Evolutionary conservation across 805 yeast genomes (phyloP).

Genomic region (Yarrowia sp.): DNA sequence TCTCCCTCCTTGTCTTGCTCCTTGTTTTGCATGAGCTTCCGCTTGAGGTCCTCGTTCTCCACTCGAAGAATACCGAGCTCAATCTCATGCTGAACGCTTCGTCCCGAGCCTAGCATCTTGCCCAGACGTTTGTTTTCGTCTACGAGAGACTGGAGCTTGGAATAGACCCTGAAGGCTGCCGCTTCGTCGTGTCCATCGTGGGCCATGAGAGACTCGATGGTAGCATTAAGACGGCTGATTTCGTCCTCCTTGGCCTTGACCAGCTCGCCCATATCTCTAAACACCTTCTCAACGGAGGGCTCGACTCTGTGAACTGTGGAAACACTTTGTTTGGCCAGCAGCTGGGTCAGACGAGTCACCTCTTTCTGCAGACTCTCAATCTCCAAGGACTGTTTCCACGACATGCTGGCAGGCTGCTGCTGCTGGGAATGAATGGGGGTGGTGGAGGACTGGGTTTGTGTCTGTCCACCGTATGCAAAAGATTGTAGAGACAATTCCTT

Average conservation of each 20-base stretch:
- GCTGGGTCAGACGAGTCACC: background rate
- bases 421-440: background rate
- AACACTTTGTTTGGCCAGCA: background rate
- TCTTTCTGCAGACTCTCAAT: slow-evolving; percentile 1
- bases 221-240: background rate
- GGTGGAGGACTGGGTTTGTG: background rate
- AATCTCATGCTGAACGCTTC: background rate
- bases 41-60: background rate
- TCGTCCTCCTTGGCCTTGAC: slow-evolving; percentile 5
- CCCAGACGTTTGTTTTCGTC: background rate
- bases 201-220: background rate
- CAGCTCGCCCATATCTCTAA: background rate
- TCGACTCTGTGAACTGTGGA: background rate
- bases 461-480: background rate
- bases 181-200: background rate
- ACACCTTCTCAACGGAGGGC: background rate
- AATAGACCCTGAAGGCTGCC: background rate
- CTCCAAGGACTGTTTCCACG: background rate
- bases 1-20: background rate
- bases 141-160: background rate
- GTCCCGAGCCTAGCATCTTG: background rate
- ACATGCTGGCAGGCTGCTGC: background rate
- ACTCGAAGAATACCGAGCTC: slow-evolving; percentile 10
- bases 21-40: background rate
- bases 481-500: background rate